Conservation (phyloP, 257 asterid genomes). For the Eucommia ulmoides region DNA sequence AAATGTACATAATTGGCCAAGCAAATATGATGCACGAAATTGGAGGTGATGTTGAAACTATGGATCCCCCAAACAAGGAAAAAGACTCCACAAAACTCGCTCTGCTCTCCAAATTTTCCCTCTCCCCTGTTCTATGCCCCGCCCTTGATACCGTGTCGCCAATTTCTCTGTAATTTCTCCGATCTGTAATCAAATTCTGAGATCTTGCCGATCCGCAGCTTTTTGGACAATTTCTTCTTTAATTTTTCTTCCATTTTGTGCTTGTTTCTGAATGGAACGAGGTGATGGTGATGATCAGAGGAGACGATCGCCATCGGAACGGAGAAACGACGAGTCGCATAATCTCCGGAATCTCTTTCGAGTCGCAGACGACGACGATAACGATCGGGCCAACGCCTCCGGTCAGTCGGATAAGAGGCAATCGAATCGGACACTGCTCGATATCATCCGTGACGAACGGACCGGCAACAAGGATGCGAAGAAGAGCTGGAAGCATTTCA, state of each 20-base stretch:
- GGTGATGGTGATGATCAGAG: not conserved
- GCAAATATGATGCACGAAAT: too few relatives aligned
- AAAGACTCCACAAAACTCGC: not conserved
- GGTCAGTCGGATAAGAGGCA: conserved; percentile 13
- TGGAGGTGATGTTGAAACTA: too few relatives aligned
- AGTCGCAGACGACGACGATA: conserved; percentile 8
- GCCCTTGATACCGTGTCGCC: not conserved
- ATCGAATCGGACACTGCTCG: conserved; percentile 42
- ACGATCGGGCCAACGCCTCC: conserved; percentile 1
- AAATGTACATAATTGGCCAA: too few relatives aligned
- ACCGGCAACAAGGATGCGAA: conserved; percentile 17
- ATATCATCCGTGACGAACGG: conserved; percentile 61
- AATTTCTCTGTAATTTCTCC: not conserved
- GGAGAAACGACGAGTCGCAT: conserved; percentile 10
- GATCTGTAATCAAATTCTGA: too few relatives aligned
- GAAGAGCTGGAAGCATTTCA: conserved; percentile 44
- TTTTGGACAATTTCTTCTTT: not conserved
- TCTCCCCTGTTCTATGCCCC: too few relatives aligned
- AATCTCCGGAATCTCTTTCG: conserved; percentile 19
- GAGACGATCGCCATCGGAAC: not conserved
- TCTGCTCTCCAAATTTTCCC: not conserved
- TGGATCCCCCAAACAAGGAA: too few relatives aligned
- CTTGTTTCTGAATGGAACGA: conserved; percentile 1
- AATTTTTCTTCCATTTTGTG: too few relatives aligned
- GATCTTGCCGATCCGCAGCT: not conserved